These are phyloP conservation scores for Coniochaeta prunicola DNA, from an alignment of 2,329 filamentous ascomycete genomes.

Conservation along the genomic window DNA sequence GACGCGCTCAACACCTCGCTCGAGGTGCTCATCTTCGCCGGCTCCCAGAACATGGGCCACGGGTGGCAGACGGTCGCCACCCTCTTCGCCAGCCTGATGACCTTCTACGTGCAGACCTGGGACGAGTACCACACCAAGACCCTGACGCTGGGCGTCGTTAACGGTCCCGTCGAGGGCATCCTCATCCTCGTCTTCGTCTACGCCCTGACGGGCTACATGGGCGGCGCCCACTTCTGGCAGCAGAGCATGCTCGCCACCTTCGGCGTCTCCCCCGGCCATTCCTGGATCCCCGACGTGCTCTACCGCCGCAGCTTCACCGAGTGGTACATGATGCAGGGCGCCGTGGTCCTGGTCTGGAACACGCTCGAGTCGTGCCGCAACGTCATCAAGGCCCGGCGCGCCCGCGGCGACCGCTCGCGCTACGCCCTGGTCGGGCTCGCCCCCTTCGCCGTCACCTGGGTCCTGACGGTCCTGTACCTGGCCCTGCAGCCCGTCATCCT, in stretches of 20 bases:
- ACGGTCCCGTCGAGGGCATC: slow-evolving; percentile 91
- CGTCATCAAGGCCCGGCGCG: slow-evolving; percentile 73
- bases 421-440: slow-evolving; percentile 74
- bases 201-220: slow-evolving; percentile 73
- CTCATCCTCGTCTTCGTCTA: slow-evolving; percentile 78
- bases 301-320: slow-evolving; percentile 83
- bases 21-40: slow-evolving; percentile 86
- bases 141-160: slow-evolving; percentile 83
- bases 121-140: slow-evolving; percentile 98
- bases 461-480: slow-evolving; percentile 69
- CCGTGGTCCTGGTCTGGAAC: slow-evolving; percentile 75
- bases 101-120: slow-evolving; percentile 99
- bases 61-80: slow-evolving; percentile 80
- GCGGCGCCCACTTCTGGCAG: slow-evolving; percentile 90
- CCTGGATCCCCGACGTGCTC: slow-evolving; percentile 54
- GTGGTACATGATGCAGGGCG: slow-evolving; percentile 87
- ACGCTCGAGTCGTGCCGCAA: slow-evolving; percentile 73
- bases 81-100: slow-evolving; percentile 75
- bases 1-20: slow-evolving; percentile 96
- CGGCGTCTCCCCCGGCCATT: slow-evolving; percentile 55
- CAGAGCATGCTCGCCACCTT: slow-evolving; percentile 68
- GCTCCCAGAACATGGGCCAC: slow-evolving; percentile 87
- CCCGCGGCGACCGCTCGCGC: slow-evolving; percentile 63
- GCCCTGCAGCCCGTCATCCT: slow-evolving; percentile 80
- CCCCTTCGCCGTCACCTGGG: slow-evolving; percentile 76